Percentiles rank a stretch among this genome's conserved stretches.
phyloP scores from a whole-genome alignment of 352 stramenopile genomes.

The Globisporangium emineosum region DNA sequence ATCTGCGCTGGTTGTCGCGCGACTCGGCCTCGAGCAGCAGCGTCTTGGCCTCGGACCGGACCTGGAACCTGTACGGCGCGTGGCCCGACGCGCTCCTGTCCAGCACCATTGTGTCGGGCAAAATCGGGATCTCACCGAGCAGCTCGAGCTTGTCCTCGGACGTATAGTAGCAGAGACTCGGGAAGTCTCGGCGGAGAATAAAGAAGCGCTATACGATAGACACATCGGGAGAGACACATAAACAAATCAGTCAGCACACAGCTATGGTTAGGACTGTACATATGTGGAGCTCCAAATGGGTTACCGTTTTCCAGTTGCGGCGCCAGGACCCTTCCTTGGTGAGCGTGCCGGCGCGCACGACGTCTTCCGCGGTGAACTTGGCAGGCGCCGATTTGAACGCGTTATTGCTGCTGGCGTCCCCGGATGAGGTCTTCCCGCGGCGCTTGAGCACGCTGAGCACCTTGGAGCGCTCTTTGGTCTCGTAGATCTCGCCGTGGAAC shows the following conservation, averaged over 20 bases:
- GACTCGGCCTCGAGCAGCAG: conserved; percentile 69
- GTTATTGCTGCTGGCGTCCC: conserved; percentile 12
- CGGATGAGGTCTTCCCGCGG: conserved; percentile 37
- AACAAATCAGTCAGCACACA: neutral
- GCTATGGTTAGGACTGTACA: too few species aligned
- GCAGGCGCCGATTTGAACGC: conserved; percentile 28
- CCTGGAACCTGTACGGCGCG: conserved; percentile 64
- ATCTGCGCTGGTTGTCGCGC: conserved; percentile 56
- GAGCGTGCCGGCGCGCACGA: conserved; percentile 54
- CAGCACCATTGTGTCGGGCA: conserved; percentile 71
- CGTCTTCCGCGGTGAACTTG: conserved; percentile 73
- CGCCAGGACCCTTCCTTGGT: conserved; percentile 83
- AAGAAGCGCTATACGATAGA: conserved; percentile 53
- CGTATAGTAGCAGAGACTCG: conserved; percentile 79
- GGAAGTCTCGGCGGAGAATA: conserved; percentile 68
- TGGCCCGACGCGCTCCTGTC: conserved; percentile 53
- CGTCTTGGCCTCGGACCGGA: conserved; percentile 51
- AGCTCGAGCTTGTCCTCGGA: conserved; percentile 82
- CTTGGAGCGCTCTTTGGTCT: conserved; percentile 74
- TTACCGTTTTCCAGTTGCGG: conserved; percentile 81
- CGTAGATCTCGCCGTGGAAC: conserved; percentile 72
- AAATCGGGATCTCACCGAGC: conserved; percentile 64
- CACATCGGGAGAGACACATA: neutral
- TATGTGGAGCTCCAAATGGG: neutral
- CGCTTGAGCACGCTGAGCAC: conserved; percentile 75